Evolutionary conservation across 139 green algal species (phyloP).

Genomic region (Closterium sp.): DNA sequence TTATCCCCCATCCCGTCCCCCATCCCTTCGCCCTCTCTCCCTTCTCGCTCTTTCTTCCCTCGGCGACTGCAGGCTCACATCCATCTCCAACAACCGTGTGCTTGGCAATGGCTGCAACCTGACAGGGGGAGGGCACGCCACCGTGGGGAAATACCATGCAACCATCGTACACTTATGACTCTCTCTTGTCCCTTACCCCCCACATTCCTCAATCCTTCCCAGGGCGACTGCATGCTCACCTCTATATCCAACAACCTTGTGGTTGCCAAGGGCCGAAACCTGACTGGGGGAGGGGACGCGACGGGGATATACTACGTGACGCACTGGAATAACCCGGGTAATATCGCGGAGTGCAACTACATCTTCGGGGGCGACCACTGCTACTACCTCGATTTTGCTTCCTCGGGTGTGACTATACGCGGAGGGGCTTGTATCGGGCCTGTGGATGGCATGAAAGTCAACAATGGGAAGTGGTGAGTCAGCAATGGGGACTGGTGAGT

Average conservation of each 20-base stretch:
- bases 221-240: conserved; percentile 3
- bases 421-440: not conserved
- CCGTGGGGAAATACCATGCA: too few relatives aligned
- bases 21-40: too few relatives aligned
- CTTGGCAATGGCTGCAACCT: too few relatives aligned
- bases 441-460: not conserved
- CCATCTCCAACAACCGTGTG: too few relatives aligned
- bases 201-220: too few relatives aligned
- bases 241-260: conserved; percentile 9
- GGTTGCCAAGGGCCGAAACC: not conserved
- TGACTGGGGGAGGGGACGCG: not conserved
- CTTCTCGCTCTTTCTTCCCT: too few relatives aligned
- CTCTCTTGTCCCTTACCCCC: too few relatives aligned
- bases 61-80: too few relatives aligned
- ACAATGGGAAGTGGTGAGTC: not conserved
- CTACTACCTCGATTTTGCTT: conserved; percentile 3
- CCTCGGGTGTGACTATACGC: not conserved
- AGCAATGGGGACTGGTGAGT: not conserved
- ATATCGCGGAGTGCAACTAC: conserved; percentile 5
- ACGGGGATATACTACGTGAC: conserved; percentile 1
- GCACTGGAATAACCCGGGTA: conserved; percentile 7
- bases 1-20: too few relatives aligned
- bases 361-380: not conserved
- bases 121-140: too few relatives aligned
- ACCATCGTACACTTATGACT: too few relatives aligned